Percentiles rank a stretch among this genome's conserved stretches.
phyloP scores from a whole-genome alignment of 495 filamentous ascomycete genomes.

The Pyrenula massariospora region DNA sequence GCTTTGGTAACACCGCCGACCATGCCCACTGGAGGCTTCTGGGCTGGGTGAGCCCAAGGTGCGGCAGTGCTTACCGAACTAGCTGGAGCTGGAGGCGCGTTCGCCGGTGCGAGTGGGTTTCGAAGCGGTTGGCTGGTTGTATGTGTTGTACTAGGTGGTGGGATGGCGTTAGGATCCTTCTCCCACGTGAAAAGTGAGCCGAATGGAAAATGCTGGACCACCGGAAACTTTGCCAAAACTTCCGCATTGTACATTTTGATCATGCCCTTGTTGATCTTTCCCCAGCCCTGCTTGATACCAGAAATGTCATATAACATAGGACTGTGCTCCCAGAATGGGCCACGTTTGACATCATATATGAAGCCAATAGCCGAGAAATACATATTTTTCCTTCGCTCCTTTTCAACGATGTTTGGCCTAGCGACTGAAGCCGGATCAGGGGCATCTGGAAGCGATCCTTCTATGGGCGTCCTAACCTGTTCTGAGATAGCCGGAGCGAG shows the following conservation, averaged over 20 bases:
- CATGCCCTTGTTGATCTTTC: constrained; percentile 94
- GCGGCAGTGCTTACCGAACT: constrained; percentile 17
- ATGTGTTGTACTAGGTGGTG: constrained; percentile 38
- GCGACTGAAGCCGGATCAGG: constrained; percentile 59
- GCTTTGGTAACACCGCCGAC: constrained; percentile 19
- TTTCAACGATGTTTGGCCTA: constrained; percentile 52
- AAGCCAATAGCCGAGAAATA: constrained; percentile 99
- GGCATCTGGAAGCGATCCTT: constrained; percentile 62
- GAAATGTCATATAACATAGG: constrained; percentile 92
- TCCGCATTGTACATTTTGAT: constrained; percentile 64
- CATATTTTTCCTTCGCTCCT: constrained; percentile 63
- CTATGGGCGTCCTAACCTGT: constrained; percentile 50
- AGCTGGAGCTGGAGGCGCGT: not conserved
- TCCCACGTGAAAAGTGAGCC: constrained; percentile 81
- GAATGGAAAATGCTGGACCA: constrained; percentile 60
- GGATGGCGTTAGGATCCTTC: constrained; percentile 47
- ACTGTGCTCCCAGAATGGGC: constrained; percentile 97
- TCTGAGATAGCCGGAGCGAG: constrained; percentile 60
- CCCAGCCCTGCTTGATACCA: constrained; percentile 83
- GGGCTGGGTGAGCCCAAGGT: constrained; percentile 13
- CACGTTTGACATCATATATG: constrained; percentile 94
- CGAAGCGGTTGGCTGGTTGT: constrained; percentile 40
- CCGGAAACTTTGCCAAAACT: constrained; percentile 58
- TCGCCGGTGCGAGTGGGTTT: constrained; percentile 5
- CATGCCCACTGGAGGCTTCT: not conserved